A percentile compares a stretch with the other conserved stretches of the same genome.
Conservation (phyloP, 1,284 basidiomycete genomes). For the Leccinum subspadiceum region DNA sequence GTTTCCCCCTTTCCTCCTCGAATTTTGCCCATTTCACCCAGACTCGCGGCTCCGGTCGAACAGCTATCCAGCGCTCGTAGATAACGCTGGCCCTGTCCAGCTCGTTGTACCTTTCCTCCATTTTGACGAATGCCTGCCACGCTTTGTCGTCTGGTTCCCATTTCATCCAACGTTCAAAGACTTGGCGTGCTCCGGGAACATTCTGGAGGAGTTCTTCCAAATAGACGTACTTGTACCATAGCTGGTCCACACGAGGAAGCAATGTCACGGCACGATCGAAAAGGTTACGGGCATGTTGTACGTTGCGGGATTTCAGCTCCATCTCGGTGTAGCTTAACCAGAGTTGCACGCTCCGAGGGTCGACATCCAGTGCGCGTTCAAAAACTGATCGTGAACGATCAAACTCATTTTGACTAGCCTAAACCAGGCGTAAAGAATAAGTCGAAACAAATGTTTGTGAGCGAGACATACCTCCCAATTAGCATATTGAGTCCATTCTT, state of each 20-base stretch:
- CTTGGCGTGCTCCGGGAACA: constrained; percentile 91
- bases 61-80: constrained; percentile 93
- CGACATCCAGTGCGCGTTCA: constrained; percentile 95
- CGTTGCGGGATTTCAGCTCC: constrained; percentile 96
- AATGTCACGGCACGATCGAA: constrained; percentile 96
- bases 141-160: constrained; percentile 99
- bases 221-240: constrained; percentile 99
- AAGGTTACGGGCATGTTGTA: constrained; percentile 94
- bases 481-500: constrained; percentile 83
- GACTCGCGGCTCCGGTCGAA: constrained; percentile 90
- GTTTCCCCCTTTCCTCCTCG: constrained; percentile 85
- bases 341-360: constrained; percentile 83
- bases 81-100: constrained; percentile 88
- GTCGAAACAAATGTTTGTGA: neutral
- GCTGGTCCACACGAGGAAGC: constrained; percentile 90
- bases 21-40: constrained; percentile 99
- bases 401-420: constrained; percentile 97
- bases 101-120: constrained; percentile 94
- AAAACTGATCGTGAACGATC: constrained; percentile 92
- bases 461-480: constrained; percentile 66
- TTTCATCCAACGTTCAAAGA: constrained; percentile 99
- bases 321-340: constrained; percentile 99
- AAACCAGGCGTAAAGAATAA: constrained; percentile 7
- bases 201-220: constrained; percentile 97
- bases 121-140: constrained; percentile 97